Evolutionary conservation across 345 rosid species (phyloP), one percentile per base, ranked within the genome.

Genomic region (Camelina hispida): DNA sequence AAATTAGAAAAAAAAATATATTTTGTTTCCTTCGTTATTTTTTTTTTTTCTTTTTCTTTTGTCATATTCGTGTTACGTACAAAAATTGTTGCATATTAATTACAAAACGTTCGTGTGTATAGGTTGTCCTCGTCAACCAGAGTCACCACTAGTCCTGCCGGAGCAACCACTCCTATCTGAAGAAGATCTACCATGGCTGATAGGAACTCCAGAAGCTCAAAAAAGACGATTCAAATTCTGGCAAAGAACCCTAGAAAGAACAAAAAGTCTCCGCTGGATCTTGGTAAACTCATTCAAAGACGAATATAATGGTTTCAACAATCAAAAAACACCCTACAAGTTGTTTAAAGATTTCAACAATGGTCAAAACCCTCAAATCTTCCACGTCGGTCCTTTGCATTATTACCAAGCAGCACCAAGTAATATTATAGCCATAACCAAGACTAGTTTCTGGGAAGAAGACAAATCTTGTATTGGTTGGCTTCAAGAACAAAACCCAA

Each of bases 121-220:
- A 91, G 94, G 94, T 7, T 76, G 56, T 56, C 92, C 92, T 9
- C 79, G 46, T 40, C 75, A 66, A n/a, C 52, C 15, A n/a, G 89
- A 71, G 32, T 78, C 40, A 16, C 23, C 64, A 59, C 7, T 59
- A 15, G 56, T 65, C 22, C 53, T 79, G 16, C 84, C 87, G 0
- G 71, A 75, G 13, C 87, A 85, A 60, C 87, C 88, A 0, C 40
- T 74, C 32, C 70, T 90, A 16, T 82, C 85, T 3, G 58, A 88
- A 17, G 84, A 81, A n/a, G 92, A 89, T 68, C 87, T 91, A 51
- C 86, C 93, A 5, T 93, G 98, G 98, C 54, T 93, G 15, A 89
- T 93, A 16, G 98, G 98, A 80, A 78, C 76, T 32, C 72, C 73
- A 5, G 37, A 82, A n/a, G 66, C 92, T 64, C 83, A 79, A 65